Evolutionary conservation across 2,329 filamentous ascomycete species (phyloP).

Genomic region (Calonectria montana): DNA sequence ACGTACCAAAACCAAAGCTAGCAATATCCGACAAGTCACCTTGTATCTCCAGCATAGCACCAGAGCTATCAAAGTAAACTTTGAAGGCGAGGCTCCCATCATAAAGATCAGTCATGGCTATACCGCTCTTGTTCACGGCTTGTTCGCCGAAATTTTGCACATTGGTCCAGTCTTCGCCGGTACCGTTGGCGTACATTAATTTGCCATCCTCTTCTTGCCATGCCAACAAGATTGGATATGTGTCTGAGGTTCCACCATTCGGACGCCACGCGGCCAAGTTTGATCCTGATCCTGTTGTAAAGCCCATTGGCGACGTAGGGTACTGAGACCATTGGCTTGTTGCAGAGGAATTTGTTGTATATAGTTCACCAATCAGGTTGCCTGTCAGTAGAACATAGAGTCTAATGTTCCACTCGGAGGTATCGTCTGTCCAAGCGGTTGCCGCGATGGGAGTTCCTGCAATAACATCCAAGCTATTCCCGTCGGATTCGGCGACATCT

Average conservation of each 20-base stretch:
- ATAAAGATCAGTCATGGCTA: background rate
- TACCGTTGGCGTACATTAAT: background rate
- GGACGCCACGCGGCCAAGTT: conserved; percentile 12
- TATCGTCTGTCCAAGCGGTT: background rate
- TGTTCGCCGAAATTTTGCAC: background rate
- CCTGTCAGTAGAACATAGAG: background rate
- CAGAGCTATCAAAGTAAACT: conserved; percentile 7
- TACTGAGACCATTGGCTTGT: background rate
- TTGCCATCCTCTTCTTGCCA: background rate
- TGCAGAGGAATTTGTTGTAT: background rate
- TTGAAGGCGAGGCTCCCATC: background rate
- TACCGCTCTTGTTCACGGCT: background rate
- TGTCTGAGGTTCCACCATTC: background rate
- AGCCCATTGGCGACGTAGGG: background rate
- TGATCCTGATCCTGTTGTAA: background rate
- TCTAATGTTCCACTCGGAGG: background rate
- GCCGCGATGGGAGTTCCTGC: background rate
- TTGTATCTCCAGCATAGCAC: background rate
- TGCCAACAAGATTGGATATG: background rate
- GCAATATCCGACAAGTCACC: background rate
- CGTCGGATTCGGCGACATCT: background rate
- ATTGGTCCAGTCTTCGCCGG: background rate
- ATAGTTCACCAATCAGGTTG: conserved; percentile 1
- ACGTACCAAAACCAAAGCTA: background rate
- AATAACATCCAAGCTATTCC: background rate